phyloP scores from a whole-genome alignment of 1,284 basidiomycete species.

The Pterulicium gracile region DNA sequence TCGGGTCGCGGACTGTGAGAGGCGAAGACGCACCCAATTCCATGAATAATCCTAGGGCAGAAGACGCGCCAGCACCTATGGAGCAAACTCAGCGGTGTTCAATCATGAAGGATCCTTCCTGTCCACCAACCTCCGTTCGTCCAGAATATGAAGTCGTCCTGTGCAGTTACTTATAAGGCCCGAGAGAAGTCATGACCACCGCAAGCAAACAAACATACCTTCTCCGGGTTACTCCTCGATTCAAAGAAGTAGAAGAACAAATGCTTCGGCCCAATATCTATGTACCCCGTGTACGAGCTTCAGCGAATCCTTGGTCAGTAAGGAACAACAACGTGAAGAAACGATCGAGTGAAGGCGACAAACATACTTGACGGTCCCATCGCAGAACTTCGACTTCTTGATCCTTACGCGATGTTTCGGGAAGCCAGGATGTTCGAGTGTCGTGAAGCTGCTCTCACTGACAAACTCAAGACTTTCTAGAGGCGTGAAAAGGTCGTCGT shows the following conservation, averaged over 20 bases:
- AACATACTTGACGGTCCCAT: conserved; percentile 37
- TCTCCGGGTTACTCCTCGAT: conserved; percentile 49
- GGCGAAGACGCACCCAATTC: conserved; percentile 7
- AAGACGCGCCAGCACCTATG: not conserved
- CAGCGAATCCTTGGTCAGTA: not conserved
- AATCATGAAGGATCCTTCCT: conserved; percentile 6
- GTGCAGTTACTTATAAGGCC: conserved; percentile 14
- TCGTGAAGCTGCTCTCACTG: conserved; percentile 33
- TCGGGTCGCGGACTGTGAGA: not conserved
- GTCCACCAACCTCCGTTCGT: conserved; percentile 41
- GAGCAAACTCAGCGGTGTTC: not conserved
- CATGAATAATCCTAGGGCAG: conserved; percentile 3
- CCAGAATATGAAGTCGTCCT: conserved; percentile 60
- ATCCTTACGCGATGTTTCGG: conserved; percentile 43
- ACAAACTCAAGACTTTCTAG: conserved; percentile 29
- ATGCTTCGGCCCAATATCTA: conserved; percentile 60
- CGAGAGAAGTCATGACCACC: not conserved
- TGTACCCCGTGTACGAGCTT: conserved; percentile 42
- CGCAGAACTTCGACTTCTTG: conserved; percentile 40
- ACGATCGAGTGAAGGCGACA: conserved; percentile 5
- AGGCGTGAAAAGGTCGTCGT: conserved; percentile 29
- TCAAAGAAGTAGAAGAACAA: conserved; percentile 88
- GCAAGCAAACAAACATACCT: not conserved
- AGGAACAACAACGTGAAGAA: conserved; percentile 6
- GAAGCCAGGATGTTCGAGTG: conserved; percentile 39